Percentiles rank a stretch among this genome's conserved stretches.
Conservation (phyloP, 441 rosid genomes). For the Adansonia gregorii region DNA sequence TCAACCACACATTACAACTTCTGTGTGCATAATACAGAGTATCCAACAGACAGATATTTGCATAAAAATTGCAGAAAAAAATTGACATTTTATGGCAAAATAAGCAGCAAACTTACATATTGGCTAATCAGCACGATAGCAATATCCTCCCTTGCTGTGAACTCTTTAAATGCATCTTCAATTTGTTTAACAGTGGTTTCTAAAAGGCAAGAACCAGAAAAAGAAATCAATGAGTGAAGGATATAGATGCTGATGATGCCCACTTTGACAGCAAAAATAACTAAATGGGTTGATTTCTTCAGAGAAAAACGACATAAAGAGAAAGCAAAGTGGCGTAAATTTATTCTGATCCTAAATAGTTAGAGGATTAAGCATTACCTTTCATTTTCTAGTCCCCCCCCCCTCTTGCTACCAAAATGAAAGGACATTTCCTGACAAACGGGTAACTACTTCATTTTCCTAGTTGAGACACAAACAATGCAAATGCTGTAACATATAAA, state of each 20-base stretch:
- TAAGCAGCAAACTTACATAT: slow-evolving; percentile 61
- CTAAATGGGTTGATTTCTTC: background rate
- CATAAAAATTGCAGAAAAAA: background rate
- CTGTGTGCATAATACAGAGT: slow-evolving; percentile 6
- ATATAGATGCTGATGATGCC: background rate
- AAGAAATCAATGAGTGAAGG: background rate
- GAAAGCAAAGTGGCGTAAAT: background rate
- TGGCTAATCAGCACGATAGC: slow-evolving; percentile 87
- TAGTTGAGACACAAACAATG: background rate
- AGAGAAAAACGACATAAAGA: background rate
- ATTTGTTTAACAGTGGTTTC: slow-evolving; percentile 87
- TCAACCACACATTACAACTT: background rate
- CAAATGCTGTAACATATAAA: background rate
- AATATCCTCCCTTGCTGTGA: slow-evolving; percentile 81
- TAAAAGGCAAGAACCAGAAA: slow-evolving; percentile 34
- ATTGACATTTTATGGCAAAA: background rate
- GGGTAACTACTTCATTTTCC: no score
- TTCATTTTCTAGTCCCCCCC: no score
- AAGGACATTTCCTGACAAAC: no score
- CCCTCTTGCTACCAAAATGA: no score
- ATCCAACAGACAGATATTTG: background rate
- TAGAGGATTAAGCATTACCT: no score
- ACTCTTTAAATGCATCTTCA: slow-evolving; percentile 93
- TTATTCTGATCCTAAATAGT: background rate
- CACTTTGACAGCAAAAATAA: background rate